phyloP scores from a whole-genome alignment of 192 early-diverging fungal species.

The Phycomyces blakesleeanus region DNA sequence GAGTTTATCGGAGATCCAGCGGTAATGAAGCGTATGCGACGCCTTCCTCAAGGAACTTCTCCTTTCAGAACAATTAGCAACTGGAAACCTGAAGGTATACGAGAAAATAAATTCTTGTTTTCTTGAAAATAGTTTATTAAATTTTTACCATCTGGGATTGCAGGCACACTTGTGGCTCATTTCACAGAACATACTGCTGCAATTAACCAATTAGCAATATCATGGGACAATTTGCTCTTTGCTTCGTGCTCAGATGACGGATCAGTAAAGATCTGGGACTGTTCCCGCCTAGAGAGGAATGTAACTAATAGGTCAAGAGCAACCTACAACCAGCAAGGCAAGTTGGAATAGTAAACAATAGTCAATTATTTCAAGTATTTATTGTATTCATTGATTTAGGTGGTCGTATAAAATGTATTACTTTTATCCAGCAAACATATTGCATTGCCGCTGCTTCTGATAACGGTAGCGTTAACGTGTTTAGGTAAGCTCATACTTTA shows the following conservation, averaged over 20 bases:
- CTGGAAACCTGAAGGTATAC: slow-evolving; percentile 79
- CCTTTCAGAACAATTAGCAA: slow-evolving; percentile 40
- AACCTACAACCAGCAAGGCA: slow-evolving; percentile 66
- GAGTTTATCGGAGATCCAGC: slow-evolving; percentile 26
- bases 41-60: slow-evolving; percentile 34
- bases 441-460: slow-evolving; percentile 75
- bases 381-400: slow-evolving; percentile 36
- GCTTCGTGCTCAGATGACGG: slow-evolving; percentile 84
- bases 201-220: slow-evolving; percentile 65
- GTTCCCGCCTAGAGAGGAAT: slow-evolving; percentile 73
- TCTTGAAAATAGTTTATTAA: too few species aligned
- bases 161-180: slow-evolving; percentile 69
- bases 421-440: slow-evolving; percentile 76
- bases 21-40: slow-evolving; percentile 27
- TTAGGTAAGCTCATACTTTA: slow-evolving; percentile 50
- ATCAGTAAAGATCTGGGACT: slow-evolving; percentile 82
- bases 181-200: slow-evolving; percentile 81
- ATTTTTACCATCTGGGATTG: too few species aligned
- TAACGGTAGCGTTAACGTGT: slow-evolving; percentile 78
- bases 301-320: slow-evolving; percentile 75
- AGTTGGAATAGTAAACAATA: not conserved
- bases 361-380: too few species aligned
- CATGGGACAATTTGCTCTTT: slow-evolving; percentile 71
- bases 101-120: too few species aligned
- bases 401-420: slow-evolving; percentile 70